Percentiles rank a stretch among this genome's conserved stretches.
Conservation (phyloP, 2,329 filamentous ascomycete species). For the Aspergillus sp. region DNA sequence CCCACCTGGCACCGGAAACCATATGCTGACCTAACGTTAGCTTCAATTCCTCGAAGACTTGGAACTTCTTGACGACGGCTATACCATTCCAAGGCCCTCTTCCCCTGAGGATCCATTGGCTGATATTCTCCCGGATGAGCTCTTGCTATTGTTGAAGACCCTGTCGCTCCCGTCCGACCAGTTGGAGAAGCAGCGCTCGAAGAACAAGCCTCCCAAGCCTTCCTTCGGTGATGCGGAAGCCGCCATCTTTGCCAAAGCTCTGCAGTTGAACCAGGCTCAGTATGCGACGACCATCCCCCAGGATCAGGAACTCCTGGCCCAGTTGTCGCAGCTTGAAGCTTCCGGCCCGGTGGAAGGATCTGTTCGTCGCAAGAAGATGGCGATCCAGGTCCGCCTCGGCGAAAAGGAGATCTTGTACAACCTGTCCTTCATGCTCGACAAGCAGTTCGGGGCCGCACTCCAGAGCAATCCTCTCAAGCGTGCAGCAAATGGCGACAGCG, state of each 20-base stretch:
- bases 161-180: slow-evolving; percentile 36
- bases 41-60: slow-evolving; percentile 62
- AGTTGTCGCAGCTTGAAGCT: slow-evolving; percentile 32
- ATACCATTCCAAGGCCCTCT: slow-evolving; percentile 57
- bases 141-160: slow-evolving; percentile 41
- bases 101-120: slow-evolving; percentile 28
- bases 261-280: slow-evolving; percentile 41
- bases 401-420: slow-evolving; percentile 69
- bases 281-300: slow-evolving; percentile 58
- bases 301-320: slow-evolving; percentile 47
- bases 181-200: slow-evolving; percentile 34
- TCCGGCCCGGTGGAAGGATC: slow-evolving; percentile 38
- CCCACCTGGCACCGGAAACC: background rate
- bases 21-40: slow-evolving; percentile 21
- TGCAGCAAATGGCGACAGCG: slow-evolving; percentile 25
- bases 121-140: slow-evolving; percentile 42
- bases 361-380: slow-evolving; percentile 55
- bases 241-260: slow-evolving; percentile 35
- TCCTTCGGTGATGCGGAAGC: slow-evolving; percentile 30
- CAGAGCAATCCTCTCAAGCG: slow-evolving; percentile 30
- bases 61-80: slow-evolving; percentile 70
- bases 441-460: slow-evolving; percentile 19
- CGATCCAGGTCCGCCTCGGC: slow-evolving; percentile 66
- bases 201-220: slow-evolving; percentile 41
- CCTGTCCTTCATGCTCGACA: slow-evolving; percentile 47